Evolutionary conservation across 2,329 filamentous ascomycete genomes (phyloP).

Genomic region (Sclerotinia glacialis): DNA sequence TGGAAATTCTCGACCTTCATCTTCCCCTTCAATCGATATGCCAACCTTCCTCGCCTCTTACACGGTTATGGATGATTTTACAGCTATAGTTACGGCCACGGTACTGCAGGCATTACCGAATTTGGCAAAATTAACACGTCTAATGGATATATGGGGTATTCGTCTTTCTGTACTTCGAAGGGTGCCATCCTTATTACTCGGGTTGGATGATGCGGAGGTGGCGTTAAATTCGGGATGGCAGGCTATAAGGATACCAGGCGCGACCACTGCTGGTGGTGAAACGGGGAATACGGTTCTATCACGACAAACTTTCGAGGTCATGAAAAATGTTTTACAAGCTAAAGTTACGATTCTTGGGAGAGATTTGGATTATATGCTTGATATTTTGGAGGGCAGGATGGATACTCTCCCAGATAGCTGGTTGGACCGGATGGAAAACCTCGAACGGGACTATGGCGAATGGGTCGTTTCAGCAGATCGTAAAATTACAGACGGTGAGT

Average conservation of each 20-base stretch:
- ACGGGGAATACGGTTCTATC: slow-evolving; percentile 25
- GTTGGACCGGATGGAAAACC: slow-evolving; percentile 79
- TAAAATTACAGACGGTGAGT: slow-evolving; percentile 67
- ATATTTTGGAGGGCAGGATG: slow-evolving; percentile 76
- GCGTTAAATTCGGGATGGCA: slow-evolving; percentile 67
- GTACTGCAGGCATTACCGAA: slow-evolving; percentile 85
- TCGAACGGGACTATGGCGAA: slow-evolving; percentile 73
- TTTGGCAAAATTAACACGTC: slow-evolving; percentile 66
- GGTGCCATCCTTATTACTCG: slow-evolving; percentile 64
- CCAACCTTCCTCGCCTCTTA: slow-evolving; percentile 51
- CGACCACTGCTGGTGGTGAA: slow-evolving; percentile 22
- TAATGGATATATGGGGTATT: slow-evolving; percentile 76
- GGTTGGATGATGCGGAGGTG: slow-evolving; percentile 63
- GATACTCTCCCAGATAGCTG: slow-evolving; percentile 84
- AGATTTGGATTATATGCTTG: slow-evolving; percentile 79
- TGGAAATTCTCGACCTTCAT: slow-evolving; percentile 53
- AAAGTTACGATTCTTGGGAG: slow-evolving; percentile 69
- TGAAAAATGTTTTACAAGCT: slow-evolving; percentile 61
- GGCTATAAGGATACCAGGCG: slow-evolving; percentile 47
- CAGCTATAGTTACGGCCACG: slow-evolving; percentile 84
- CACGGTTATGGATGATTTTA: slow-evolving; percentile 80
- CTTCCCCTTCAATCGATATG: slow-evolving; percentile 46
- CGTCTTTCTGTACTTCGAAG: slow-evolving; percentile 72
- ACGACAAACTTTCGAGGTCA: slow-evolving; percentile 51
- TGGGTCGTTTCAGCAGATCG: slow-evolving; percentile 80